Base-by-base conservation (phyloP, 2,329 filamentous ascomycete species). In the Byssothecium circinans region DNA sequence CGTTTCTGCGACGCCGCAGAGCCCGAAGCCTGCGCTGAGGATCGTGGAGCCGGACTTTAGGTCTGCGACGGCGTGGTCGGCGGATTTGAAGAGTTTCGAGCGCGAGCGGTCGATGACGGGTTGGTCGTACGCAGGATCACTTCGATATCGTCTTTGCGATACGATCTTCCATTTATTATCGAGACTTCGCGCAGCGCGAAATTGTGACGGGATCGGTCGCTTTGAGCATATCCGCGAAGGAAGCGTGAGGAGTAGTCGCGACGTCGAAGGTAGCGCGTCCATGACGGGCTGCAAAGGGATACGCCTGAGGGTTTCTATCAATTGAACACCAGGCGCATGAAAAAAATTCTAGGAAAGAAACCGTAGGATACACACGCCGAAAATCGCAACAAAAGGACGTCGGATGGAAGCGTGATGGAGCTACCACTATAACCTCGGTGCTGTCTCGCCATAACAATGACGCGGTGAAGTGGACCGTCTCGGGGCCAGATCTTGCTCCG, bases 1-100 rank as follows among this genome's bases (percentile, higher is more conserved):
- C 1, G 69, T 72, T 14, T 72, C 69, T 35, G 70, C 67, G 17
- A 72, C 65, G 41, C 70, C 70, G 39, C 67, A 72, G 10, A 72
- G 57, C 10, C 70, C 70, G 35, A 72, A 72, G 12, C 70, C 70
- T 29, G 68, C 67, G 43, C 69, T 70, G 14, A 72, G 60, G 8
- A 72, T 56, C 8, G 67, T 71, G 6, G 66, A 69, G 15, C 69
- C 67, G 11, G 62, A 55, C 48, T 67, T 59, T 41, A 72, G 54
- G 44, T 72, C 70, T 32, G 63, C 62, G 23, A 72, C 64, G 30
- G 70, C 70, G 51, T 68, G 65, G 25, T 69, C 64, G 32, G 69
- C 69, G 20, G 64, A 67, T 33, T 63, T 60, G 54, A 64, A 71
- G 8, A 70, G 58, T 49, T 72, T 72, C 14, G 67, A 69, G 27